Percentiles rank a stretch among this genome's conserved stretches.
Evolutionary conservation across 306 rosid species (phyloP).

Genomic region (Ammopiptanthus mongolicus): DNA sequence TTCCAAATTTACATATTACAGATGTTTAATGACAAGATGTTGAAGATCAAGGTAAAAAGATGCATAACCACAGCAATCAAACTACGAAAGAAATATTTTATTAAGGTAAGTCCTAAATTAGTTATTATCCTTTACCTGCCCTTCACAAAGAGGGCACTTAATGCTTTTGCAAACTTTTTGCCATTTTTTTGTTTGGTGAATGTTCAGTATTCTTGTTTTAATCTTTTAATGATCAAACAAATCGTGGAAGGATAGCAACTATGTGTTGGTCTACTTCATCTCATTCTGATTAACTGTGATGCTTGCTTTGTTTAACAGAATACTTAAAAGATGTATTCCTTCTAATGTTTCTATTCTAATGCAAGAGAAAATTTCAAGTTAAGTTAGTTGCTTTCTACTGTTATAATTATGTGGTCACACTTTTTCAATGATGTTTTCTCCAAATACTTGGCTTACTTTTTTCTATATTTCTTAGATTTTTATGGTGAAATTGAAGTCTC

Average conservation of each 20-base stretch:
- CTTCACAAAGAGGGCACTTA: neutral
- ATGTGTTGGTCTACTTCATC: neutral
- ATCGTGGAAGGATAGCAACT: neutral
- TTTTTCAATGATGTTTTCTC: neutral
- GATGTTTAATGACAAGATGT: conserved; percentile 85
- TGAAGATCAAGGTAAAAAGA: conserved; percentile 76
- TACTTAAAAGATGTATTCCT: neutral
- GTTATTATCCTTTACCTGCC: conserved; percentile 3
- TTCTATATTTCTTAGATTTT: conserved; percentile 18
- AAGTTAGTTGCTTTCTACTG: conserved; percentile 1
- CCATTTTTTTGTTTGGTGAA: neutral
- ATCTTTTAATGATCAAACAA: neutral
- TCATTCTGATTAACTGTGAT: conserved; percentile 16
- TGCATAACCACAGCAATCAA: conserved; percentile 69
- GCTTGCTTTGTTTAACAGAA: conserved; percentile 9
- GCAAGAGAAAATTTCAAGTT: neutral
- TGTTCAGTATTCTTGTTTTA: conserved; percentile 10
- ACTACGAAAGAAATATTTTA: conserved; percentile 78
- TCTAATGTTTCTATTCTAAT: conserved; percentile 1
- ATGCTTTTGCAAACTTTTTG: conserved; percentile 13
- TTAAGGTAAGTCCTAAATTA: conserved; percentile 53
- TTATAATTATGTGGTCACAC: conserved; percentile 9
- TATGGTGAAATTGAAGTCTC: conserved; percentile 25
- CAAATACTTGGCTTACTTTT: neutral
- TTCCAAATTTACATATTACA: conserved; percentile 30